Base-by-base conservation (phyloP, 352 stramenopile species). In the Pythium grandisporangium region DNA sequence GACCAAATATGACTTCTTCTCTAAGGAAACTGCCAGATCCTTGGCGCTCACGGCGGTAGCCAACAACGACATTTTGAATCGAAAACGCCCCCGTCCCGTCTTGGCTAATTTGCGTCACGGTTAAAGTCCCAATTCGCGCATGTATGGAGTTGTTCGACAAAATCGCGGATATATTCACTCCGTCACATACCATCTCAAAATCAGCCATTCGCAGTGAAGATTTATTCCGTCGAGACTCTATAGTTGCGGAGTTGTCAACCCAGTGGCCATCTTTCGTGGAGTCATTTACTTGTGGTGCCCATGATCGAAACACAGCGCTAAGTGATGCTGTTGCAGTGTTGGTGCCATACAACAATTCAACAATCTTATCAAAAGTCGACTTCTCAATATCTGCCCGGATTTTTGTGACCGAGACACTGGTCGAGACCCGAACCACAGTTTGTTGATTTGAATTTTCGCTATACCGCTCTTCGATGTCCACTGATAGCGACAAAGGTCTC, bases 1-100 rank as follows among this genome's bases (percentile, higher is more conserved):
- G 67, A 12, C 73, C 79, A 53, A 89, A 72, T 1, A 92, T 45
- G 13, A 90, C 63, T 51, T 82, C 58, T 69, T 92, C 79, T 48
- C 14, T 46, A 35, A 24, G 20, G 25, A 17, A 45, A 11, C 2
- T 29, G 5, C 5, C n/a, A 14, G 3, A n/a, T 12, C 3, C 16
- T 21, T 45, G 16, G 2, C 30, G 24, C 4, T 36, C 32, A 26
- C 29, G 41, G 27, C 66, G 64, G 41, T 66, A 66, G 5, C 69
- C 79, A 8, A 77, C 52, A 0, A 70, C 74, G 11, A 84, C 21
- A 41, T 84, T 89, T 33, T 90, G 70, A 39, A 90, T 19, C 6
- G 51, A 73, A 22, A 77, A 70, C 26, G 32, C 58, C 0, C 76
- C 74, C 6, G 46, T 46, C 8, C 47, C 42, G 10, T 52, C 47